phyloP scores from a whole-genome alignment of 2,329 filamentous ascomycete species.

The Claviceps digitariae region DNA sequence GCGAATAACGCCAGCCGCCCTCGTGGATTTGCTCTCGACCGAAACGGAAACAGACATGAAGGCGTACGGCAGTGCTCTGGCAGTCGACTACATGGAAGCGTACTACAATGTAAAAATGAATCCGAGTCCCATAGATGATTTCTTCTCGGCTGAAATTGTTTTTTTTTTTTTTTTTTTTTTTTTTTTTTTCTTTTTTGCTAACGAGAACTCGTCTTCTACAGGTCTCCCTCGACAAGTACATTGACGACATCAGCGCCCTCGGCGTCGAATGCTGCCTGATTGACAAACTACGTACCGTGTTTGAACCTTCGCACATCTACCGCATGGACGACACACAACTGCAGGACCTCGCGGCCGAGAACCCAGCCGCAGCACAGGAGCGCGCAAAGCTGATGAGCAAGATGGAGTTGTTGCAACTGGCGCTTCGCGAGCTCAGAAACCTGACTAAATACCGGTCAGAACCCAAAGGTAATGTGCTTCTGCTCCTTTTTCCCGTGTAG shows the following conservation, averaged over 20 bases:
- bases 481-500: too few relatives aligned
- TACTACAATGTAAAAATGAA: slow-evolving; percentile 25
- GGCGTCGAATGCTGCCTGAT: slow-evolving; percentile 12
- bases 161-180: too few relatives aligned
- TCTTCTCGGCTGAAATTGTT: too few relatives aligned
- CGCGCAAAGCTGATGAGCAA: not conserved
- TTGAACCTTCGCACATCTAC: slow-evolving; percentile 10
- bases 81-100: slow-evolving; percentile 23
- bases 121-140: too few relatives aligned
- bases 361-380: slow-evolving; percentile 2
- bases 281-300: slow-evolving; percentile 6
- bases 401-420: not conserved
- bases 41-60: slow-evolving; percentile 1
- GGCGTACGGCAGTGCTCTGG: slow-evolving; percentile 2
- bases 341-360: slow-evolving; percentile 11
- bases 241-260: slow-evolving; percentile 12
- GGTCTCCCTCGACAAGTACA: slow-evolving; percentile 10
- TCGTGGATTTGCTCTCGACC: not conserved
- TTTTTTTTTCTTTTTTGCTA: not conserved
- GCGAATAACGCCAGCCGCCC: not conserved
- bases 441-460: not conserved
- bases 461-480: not conserved
- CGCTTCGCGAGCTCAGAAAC: not conserved
- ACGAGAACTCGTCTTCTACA: not conserved
- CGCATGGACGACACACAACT: slow-evolving; percentile 10